These are phyloP conservation scores for Microglena sp. DNA, from an alignment of 139 green algal species.

Conservation along the genomic window DNA sequence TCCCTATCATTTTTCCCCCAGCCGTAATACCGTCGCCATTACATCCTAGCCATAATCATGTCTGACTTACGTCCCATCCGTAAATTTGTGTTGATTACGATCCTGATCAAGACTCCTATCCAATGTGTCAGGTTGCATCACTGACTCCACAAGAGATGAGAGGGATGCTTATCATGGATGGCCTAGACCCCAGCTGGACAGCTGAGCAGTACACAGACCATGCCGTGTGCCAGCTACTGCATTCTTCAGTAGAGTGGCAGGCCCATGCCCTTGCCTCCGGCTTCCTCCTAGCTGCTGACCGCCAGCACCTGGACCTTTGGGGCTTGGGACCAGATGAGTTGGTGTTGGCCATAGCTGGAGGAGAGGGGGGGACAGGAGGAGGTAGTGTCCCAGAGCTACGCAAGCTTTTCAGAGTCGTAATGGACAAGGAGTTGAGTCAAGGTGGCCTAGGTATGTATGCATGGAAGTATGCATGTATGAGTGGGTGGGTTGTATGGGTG, in stretches of 20 bases:
- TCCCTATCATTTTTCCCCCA: too few species aligned
- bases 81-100: too few species aligned
- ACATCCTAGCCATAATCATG: too few species aligned
- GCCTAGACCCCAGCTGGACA: conserved; percentile 9
- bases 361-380: not conserved
- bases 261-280: conserved; percentile 16
- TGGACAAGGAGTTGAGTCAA: conserved; percentile 29
- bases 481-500: too few species aligned
- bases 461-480: too few species aligned
- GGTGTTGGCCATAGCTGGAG: conserved; percentile 9
- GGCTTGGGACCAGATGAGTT: conserved; percentile 22
- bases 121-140: conserved; percentile 4
- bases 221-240: conserved; percentile 26
- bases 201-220: conserved; percentile 21
- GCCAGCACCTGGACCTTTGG: conserved; percentile 16
- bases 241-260: conserved; percentile 36
- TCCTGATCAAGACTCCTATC: too few species aligned
- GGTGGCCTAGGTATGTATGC: conserved; percentile 6
- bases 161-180: conserved; percentile 39
- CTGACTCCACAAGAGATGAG: conserved; percentile 21
- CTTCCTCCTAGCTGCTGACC: conserved; percentile 20
- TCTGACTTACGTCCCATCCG: too few species aligned
- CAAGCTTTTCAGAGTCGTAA: conserved; percentile 24
- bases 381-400: conserved; percentile 12
- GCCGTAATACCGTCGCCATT: too few species aligned